Base-by-base conservation (phyloP, 73 alveolate species). In the Loxodes magnus region DNA sequence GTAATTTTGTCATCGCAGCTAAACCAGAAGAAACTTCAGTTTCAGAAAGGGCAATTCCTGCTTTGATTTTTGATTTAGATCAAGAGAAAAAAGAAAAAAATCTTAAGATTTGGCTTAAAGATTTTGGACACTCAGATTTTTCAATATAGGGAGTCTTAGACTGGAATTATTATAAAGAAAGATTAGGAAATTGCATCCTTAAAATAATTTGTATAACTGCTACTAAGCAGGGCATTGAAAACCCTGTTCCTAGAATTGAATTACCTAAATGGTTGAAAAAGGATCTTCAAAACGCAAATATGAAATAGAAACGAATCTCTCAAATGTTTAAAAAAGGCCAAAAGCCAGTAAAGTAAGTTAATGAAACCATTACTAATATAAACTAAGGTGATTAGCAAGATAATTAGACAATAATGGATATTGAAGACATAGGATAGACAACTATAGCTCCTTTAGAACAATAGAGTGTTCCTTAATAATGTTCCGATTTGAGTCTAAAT, bases 141-240 rank as follows among this genome's bases (percentile, higher is more conserved):
- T 96, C 84, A 71, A 79, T 96, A 93, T 81, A 97, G 35, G 78
- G 78, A 37, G 89, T 96, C 36, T 83, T 96, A 31, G 99, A 96
- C 69, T 96, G 99, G 99, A 92, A 86, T 17, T 96, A 96, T 75
- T 96, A 96, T 77, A 96, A 94, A 74, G 99, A 96, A 61, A 94
- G 99, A 57, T 74, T 96, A n/a, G 84, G 91, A 6, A 87, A 87
- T 20, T 78, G 81, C 33, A 81, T 88, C 29, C 78, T 76, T 33
- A 88, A 88, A 80, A 56, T 88, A 25, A 67, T 88, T 36, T 73
- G 79, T 26, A 88, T 88, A 33, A 95, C 98, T 10, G 97, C 92
- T 16, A 77, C 83, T 22, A 43, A 74, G 28, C 89, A 84, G 62
- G 69, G 76, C 36, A 69, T 84, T 27, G 75, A 51, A 35, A 84